Evolutionary conservation across 208 protist species (phyloP).

Genomic region (Trypanosoma avium): DNA sequence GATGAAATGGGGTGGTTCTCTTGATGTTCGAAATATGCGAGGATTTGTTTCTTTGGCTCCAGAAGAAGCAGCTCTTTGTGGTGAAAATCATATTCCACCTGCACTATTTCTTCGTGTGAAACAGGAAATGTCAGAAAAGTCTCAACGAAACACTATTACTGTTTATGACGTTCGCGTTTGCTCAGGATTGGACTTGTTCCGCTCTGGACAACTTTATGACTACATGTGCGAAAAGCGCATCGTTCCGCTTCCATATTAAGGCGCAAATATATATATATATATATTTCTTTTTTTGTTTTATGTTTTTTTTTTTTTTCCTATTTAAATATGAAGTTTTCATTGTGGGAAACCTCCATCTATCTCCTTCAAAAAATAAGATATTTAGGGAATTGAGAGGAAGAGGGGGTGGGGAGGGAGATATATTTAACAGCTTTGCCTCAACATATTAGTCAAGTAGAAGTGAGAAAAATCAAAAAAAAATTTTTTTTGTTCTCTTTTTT

Average conservation of each 20-base stretch:
- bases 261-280: not conserved
- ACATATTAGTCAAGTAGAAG: too few species aligned
- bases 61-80: constrained; percentile 82
- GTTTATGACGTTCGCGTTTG: constrained; percentile 84
- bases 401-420: too few species aligned
- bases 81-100: constrained; percentile 85
- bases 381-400: too few species aligned
- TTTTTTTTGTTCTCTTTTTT: too few species aligned
- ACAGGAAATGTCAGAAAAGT: constrained; percentile 79
- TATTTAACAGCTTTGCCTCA: too few species aligned
- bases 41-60: constrained; percentile 70
- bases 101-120: constrained; percentile 85
- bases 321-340: too few species aligned
- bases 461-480: too few species aligned
- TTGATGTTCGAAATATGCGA: constrained; percentile 84
- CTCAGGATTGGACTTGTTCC: constrained; percentile 77
- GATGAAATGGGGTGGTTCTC: constrained; percentile 79
- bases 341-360: too few species aligned
- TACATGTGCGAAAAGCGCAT: constrained; percentile 64
- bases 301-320: not conserved
- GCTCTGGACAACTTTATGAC: constrained; percentile 74
- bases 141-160: constrained; percentile 64
- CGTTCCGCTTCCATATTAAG: constrained; percentile 36
- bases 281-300: constrained; percentile 9
- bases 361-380: too few species aligned